Evolutionary conservation across 2,329 filamentous ascomycete species (phyloP).

Genomic region (Aspergillus niger): DNA sequence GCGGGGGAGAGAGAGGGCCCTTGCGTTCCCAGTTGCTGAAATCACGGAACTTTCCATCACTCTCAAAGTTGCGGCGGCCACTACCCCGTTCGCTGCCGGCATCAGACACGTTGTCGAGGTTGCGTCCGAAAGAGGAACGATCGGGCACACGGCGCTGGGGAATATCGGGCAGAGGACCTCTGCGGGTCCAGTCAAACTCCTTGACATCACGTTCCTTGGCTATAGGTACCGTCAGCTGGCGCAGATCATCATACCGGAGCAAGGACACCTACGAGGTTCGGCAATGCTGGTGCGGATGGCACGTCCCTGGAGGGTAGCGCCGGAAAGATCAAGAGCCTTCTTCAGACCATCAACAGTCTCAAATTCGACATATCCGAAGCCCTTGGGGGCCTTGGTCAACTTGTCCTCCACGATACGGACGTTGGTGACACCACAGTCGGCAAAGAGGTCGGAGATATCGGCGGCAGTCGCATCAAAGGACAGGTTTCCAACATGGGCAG

Average conservation of each 20-base stretch:
- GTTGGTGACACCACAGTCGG: slow-evolving; percentile 79
- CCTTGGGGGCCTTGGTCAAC: slow-evolving; percentile 89
- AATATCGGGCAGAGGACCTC: slow-evolving; percentile 80
- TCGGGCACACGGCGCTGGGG: slow-evolving; percentile 61
- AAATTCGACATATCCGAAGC: slow-evolving; percentile 98
- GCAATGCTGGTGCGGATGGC: slow-evolving; percentile 93
- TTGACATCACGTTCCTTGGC: slow-evolving; percentile 84
- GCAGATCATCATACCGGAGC: neutral
- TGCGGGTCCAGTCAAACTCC: slow-evolving; percentile 91
- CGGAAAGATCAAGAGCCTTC: slow-evolving; percentile 82
- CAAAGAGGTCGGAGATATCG: slow-evolving; percentile 83
- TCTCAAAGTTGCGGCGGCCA: slow-evolving; percentile 62
- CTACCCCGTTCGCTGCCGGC: slow-evolving; percentile 66
- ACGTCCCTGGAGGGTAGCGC: slow-evolving; percentile 80
- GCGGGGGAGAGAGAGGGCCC: slow-evolving; percentile 78
- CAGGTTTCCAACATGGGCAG: slow-evolving; percentile 93
- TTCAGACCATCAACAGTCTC: slow-evolving; percentile 83
- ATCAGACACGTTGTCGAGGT: slow-evolving; percentile 57
- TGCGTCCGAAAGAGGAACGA: slow-evolving; percentile 57
- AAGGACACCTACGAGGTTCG: slow-evolving; percentile 76
- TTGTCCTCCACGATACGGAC: slow-evolving; percentile 98
- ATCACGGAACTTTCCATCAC: slow-evolving; percentile 76
- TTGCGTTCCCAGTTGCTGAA: slow-evolving; percentile 93
- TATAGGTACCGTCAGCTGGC: slow-evolving; percentile 49
- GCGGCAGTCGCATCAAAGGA: slow-evolving; percentile 89